A percentile compares a stretch with the other conserved stretches of the same genome.
phyloP scores from a whole-genome alignment of 2,329 filamentous ascomycete genomes.

The Dendrostoma leiphaemia region DNA sequence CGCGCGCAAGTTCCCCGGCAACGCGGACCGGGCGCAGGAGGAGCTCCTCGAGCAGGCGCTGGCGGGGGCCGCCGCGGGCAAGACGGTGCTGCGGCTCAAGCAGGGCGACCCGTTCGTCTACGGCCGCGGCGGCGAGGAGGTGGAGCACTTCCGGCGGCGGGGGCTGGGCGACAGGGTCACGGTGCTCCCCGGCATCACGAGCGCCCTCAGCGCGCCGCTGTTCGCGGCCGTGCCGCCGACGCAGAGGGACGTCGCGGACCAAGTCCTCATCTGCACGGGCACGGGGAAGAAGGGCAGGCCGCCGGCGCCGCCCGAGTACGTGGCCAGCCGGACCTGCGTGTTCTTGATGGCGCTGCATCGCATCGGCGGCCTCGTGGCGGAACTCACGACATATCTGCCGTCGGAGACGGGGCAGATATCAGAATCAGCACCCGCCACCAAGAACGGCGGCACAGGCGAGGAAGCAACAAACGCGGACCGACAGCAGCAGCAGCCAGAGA shows the following conservation, averaged over 20 bases:
- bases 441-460: not conserved
- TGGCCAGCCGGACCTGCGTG: slow-evolving; percentile 76
- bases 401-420: slow-evolving; percentile 25
- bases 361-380: slow-evolving; percentile 69
- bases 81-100: slow-evolving; percentile 84
- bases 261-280: slow-evolving; percentile 93
- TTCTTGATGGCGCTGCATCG: slow-evolving; percentile 95
- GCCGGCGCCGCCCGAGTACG: slow-evolving; percentile 77
- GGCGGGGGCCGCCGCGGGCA: slow-evolving; percentile 61
- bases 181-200: slow-evolving; percentile 89
- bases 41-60: slow-evolving; percentile 82
- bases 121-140: slow-evolving; percentile 90
- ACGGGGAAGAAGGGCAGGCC: slow-evolving; percentile 87
- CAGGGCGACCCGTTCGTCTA: slow-evolving; percentile 98
- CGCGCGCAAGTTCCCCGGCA: slow-evolving; percentile 95
- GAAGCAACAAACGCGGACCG: no score
- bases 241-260: slow-evolving; percentile 85
- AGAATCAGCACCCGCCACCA: slow-evolving; percentile 2
- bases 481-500: not conserved
- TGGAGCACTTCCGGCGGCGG: slow-evolving; percentile 72
- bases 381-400: slow-evolving; percentile 54
- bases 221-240: slow-evolving; percentile 88
- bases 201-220: slow-evolving; percentile 79
- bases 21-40: slow-evolving; percentile 89
- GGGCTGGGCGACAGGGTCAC: slow-evolving; percentile 63